A percentile compares a stretch with the other conserved stretches of the same genome.
Evolutionary conservation across 768 basidiomycete species (phyloP).

Genomic region (Lactarius psammicola): DNA sequence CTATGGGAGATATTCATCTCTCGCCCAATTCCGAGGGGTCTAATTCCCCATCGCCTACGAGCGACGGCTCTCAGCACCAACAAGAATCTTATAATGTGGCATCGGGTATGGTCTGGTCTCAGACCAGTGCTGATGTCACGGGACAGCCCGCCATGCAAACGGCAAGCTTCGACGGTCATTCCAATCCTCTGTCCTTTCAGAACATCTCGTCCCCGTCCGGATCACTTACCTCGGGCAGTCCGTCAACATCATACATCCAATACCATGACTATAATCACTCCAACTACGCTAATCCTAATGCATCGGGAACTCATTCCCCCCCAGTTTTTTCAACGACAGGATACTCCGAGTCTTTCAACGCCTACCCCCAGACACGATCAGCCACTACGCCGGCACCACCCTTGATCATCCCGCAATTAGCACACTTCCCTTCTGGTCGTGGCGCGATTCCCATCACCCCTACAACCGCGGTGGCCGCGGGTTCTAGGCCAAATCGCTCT

Average conservation of each 20-base stretch:
- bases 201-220: conserved; percentile 25
- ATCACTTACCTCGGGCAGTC: conserved; percentile 25
- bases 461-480: conserved; percentile 28
- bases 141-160: conserved; percentile 20
- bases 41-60: conserved; percentile 32
- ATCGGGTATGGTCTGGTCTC: conserved; percentile 31
- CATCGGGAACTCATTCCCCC: conserved; percentile 21
- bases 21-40: conserved; percentile 37
- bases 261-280: conserved; percentile 29
- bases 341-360: conserved; percentile 28
- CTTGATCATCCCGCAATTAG: conserved; percentile 29
- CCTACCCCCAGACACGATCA: conserved; percentile 25
- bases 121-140: conserved; percentile 21
- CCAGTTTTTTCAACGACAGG: conserved; percentile 24
- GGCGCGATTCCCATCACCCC: conserved; percentile 31
- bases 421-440: conserved; percentile 31
- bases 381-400: conserved; percentile 2
- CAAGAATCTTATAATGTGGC: conserved; percentile 31
- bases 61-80: conserved; percentile 32
- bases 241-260: conserved; percentile 27
- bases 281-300: conserved; percentile 27
- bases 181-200: conserved; percentile 26
- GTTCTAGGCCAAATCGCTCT: conserved; percentile 31
- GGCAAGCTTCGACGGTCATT: conserved; percentile 22
- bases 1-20: conserved; percentile 55